Percentiles rank a stretch among this genome's conserved stretches.
These are phyloP conservation scores for Kazachstania viticola DNA, from an alignment of 805 yeast genomes.

Conservation along the genomic window DNA sequence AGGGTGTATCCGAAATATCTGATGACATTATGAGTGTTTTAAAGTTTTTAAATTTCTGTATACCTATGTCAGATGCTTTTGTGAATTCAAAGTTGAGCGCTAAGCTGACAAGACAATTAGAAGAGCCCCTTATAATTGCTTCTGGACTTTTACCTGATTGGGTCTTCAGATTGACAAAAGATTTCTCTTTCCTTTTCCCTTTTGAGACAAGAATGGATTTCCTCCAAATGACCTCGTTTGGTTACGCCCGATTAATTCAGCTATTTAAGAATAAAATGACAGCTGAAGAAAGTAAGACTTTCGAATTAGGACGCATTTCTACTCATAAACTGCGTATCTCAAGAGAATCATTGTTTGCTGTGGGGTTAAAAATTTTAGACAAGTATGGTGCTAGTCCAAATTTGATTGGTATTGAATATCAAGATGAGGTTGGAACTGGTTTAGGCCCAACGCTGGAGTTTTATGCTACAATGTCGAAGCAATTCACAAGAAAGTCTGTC, in stretches of 20 bases:
- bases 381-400: slow-evolving; percentile 72
- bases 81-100: slow-evolving; percentile 75
- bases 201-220: slow-evolving; percentile 68
- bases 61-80: slow-evolving; percentile 30
- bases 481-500: slow-evolving; percentile 47
- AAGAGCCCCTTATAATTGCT: slow-evolving; percentile 80
- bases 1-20: slow-evolving; percentile 5
- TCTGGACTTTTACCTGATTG: slow-evolving; percentile 80
- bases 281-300: slow-evolving; percentile 21
- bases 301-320: slow-evolving; percentile 59
- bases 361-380: slow-evolving; percentile 70
- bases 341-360: slow-evolving; percentile 54
- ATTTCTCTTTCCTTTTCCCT: slow-evolving; percentile 76
- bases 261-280: slow-evolving; percentile 51
- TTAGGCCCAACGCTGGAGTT: slow-evolving; percentile 93
- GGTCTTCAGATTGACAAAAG: slow-evolving; percentile 62
- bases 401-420: slow-evolving; percentile 74
- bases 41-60: slow-evolving; percentile 32
- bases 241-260: slow-evolving; percentile 71
- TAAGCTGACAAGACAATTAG: slow-evolving; percentile 74
- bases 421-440: slow-evolving; percentile 91
- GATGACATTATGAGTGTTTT: slow-evolving; percentile 36
- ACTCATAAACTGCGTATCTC: slow-evolving; percentile 74
- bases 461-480: slow-evolving; percentile 69
- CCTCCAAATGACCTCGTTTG: slow-evolving; percentile 81